Evolutionary conservation across 192 early-diverging fungal genomes (phyloP), one percentile per base, ranked within the genome.

Genomic region (Funneliformis geosporum): DNA sequence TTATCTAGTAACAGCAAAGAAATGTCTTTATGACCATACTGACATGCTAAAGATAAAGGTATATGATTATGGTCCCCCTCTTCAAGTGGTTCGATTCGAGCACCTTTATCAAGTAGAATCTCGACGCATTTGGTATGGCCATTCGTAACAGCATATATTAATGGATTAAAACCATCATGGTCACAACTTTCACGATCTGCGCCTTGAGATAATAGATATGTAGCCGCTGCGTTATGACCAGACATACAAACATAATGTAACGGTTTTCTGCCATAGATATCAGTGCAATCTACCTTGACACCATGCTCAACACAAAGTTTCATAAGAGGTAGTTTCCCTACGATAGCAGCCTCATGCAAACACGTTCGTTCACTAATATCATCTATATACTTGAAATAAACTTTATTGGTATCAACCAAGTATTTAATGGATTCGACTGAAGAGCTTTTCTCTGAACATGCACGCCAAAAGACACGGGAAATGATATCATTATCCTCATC

Each of bases 241-340:
- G 96, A 91, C 93, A 99, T 96, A 12, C 95, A 91, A 0, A 94
- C 95, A 80, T 99, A 99, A 82, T 99, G 98, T 43, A 98, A 78
- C 4, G 97, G 92, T 23, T 90, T 93, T 62, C 97, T 85, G 68
- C 93, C 95, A 83, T 98, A 98, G 50, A 96, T 93, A 83, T 99
- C 98, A n/a, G 87, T 80, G 39, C 83, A 88, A 74, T 91, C 87
- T 14, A 89, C 76, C 84, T 86, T 73, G 47, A 87, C 76, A 76
- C 89, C 86, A 79, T 86, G 80, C 12, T 87, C 81, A 44, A 92
- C 80, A 42, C 85, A 86, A 39, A 92, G 79, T 77, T 88, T 82
- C 42, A 98, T 76, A 16, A 96, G 84, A 46, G 88, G 88, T 79
- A 91, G 81, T 47, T 91, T 89, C 4, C 96, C 95, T 25, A 88